Percentiles rank a stretch among this genome's conserved stretches.
phyloP scores from a whole-genome alignment of 139 green algal genomes.

The Tetraselmis striata region DNA sequence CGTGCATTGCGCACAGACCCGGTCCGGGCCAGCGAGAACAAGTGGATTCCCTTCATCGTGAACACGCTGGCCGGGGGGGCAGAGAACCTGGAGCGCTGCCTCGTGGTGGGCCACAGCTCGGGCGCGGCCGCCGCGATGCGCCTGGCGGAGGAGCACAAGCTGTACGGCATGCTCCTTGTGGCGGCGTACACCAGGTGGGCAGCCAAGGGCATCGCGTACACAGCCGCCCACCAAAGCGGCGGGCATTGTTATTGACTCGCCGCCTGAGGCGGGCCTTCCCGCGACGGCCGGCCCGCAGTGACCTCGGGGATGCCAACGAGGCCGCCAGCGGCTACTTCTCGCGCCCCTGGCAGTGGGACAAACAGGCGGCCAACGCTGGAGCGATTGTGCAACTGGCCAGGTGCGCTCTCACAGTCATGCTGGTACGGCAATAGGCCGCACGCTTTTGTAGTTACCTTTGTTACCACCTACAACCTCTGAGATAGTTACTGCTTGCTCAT shows the following conservation, averaged over 20 bases:
- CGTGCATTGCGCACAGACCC: constrained; percentile 3
- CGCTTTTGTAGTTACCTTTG: too few species aligned
- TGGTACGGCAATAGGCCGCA: too few species aligned
- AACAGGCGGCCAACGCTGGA: constrained; percentile 14
- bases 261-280: too few species aligned
- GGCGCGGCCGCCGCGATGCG: constrained; percentile 31
- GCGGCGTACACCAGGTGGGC: constrained; percentile 17
- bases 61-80: constrained; percentile 6
- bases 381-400: constrained; percentile 28
- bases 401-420: too few species aligned
- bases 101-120: constrained; percentile 31
- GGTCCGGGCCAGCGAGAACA: constrained; percentile 5
- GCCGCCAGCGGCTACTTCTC: constrained; percentile 13
- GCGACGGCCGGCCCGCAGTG: constrained; percentile 8
- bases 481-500: neutral
- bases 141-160: constrained; percentile 14
- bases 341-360: constrained; percentile 31
- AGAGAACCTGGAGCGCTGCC: neutral
- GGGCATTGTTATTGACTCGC: too few species aligned
- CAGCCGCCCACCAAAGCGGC: too few species aligned
- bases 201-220: too few species aligned
- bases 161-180: constrained; percentile 30
- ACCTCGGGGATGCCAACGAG: constrained; percentile 18
- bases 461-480: neutral
- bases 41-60: constrained; percentile 29